Conservation (phyloP, 148 eudicot species). For the Arctostaphylos glauca region DNA sequence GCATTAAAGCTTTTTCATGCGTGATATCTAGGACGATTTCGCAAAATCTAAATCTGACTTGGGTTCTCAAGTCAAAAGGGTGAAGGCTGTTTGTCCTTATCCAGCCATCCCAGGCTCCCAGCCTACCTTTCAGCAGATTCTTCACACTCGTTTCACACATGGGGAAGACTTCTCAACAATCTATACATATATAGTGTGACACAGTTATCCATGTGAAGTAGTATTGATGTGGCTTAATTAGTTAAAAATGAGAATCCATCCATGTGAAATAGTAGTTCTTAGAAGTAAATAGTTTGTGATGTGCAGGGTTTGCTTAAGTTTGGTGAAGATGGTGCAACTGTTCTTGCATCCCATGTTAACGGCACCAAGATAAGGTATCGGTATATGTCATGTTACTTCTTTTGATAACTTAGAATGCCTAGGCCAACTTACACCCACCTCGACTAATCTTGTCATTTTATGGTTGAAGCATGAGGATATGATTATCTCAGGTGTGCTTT, state of each 20-base stretch:
- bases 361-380: constrained; percentile 53
- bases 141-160: too few relatives aligned
- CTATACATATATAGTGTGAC: not conserved
- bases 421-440: too few relatives aligned
- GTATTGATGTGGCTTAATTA: not conserved
- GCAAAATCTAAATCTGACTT: too few relatives aligned
- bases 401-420: too few relatives aligned
- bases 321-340: constrained; percentile 61
- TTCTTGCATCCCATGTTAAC: constrained; percentile 52
- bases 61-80: too few relatives aligned
- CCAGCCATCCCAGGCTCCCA: too few relatives aligned
- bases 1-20: too few relatives aligned
- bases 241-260: not conserved
- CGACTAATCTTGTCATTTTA: not conserved
- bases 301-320: constrained; percentile 75
- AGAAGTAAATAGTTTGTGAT: not conserved
- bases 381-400: not conserved
- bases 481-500: not conserved
- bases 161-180: too few relatives aligned
- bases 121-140: too few relatives aligned
- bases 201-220: not conserved
- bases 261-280: not conserved
- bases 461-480: not conserved
- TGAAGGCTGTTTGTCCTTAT: too few relatives aligned
- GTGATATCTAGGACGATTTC: too few relatives aligned